Conservation (phyloP, 2,329 filamentous ascomycete genomes). For the Nigrograna mackinnonii region DNA sequence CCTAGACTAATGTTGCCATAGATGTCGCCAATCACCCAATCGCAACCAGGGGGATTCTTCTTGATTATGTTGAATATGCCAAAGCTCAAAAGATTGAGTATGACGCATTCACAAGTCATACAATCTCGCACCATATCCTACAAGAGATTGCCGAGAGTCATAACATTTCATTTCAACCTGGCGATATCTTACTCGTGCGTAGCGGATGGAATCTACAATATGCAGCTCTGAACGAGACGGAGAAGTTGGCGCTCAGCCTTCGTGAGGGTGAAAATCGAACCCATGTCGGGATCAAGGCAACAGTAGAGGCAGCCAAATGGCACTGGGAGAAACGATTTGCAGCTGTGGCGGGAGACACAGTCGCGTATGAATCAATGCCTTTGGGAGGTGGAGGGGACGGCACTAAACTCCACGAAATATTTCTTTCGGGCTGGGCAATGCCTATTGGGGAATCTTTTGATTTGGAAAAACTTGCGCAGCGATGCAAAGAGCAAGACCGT, state of each 20-base stretch:
- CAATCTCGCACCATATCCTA: slow-evolving; percentile 12
- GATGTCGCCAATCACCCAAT: slow-evolving; percentile 30
- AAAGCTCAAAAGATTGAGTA: slow-evolving; percentile 16
- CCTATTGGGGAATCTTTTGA: slow-evolving; percentile 2
- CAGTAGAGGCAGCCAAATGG: not conserved
- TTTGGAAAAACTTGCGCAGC: not conserved
- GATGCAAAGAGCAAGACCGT: not conserved
- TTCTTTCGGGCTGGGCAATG: not conserved
- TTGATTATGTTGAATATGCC: slow-evolving; percentile 20
- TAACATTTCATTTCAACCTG: slow-evolving; percentile 14
- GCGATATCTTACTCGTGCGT: slow-evolving; percentile 21
- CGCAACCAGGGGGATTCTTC: slow-evolving; percentile 18
- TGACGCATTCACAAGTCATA: slow-evolving; percentile 10
- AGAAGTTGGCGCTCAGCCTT: no score
- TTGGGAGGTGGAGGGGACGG: no score
- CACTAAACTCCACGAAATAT: not conserved
- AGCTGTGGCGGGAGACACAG: slow-evolving; percentile 1
- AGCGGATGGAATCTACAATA: not conserved
- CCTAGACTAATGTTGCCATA: slow-evolving; percentile 57
- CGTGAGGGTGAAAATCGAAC: no score
- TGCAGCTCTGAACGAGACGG: not conserved
- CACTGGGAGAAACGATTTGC: not conserved
- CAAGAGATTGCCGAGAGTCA: slow-evolving; percentile 13
- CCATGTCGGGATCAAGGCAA: not conserved
- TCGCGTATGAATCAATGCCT: not conserved